These are phyloP conservation scores for Phoma sp. DNA, from an alignment of 2,329 filamentous ascomycete genomes.

Conservation along the genomic window DNA sequence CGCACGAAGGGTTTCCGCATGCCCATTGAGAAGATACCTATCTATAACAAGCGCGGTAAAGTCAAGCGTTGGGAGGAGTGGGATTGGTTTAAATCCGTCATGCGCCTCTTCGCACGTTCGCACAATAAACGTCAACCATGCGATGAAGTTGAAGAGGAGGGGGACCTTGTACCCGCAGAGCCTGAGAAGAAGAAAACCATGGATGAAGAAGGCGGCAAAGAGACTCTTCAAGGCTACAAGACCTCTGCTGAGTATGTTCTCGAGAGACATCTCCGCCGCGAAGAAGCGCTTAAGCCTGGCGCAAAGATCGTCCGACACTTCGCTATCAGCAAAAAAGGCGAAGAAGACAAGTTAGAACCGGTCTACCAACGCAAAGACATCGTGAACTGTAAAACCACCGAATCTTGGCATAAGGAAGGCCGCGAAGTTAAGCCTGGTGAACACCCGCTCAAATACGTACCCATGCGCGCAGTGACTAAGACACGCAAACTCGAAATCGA, in stretches of 20 bases:
- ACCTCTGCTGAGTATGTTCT: constrained; percentile 84
- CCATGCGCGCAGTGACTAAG: constrained; percentile 88
- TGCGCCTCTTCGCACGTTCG: constrained; percentile 73
- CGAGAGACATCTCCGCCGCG: constrained; percentile 84
- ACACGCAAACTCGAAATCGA: constrained; percentile 88
- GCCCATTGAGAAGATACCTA: constrained; percentile 77
- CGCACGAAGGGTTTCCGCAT: constrained; percentile 87
- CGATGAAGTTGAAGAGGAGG: constrained; percentile 81
- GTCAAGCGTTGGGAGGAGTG: constrained; percentile 77
- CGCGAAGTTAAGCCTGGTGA: constrained; percentile 75
- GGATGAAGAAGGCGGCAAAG: constrained; percentile 73
- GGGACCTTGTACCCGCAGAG: constrained; percentile 76
- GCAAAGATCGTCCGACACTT: constrained; percentile 78
- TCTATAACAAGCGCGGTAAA: constrained; percentile 80
- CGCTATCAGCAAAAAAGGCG: constrained; percentile 72
- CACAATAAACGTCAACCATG: constrained; percentile 66
- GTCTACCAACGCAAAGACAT: constrained; percentile 84
- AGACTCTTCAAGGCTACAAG: constrained; percentile 87
- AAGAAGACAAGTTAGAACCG: constrained; percentile 75
- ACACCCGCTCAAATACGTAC: constrained; percentile 82
- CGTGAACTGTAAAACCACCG: constrained; percentile 84
- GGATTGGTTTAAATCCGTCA: constrained; percentile 87
- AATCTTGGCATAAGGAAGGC: constrained; percentile 98
- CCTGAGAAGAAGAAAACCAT: constrained; percentile 70
- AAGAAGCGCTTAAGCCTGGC: constrained; percentile 80